Evolutionary conservation across 768 basidiomycete genomes (phyloP).

Genomic region (Suillus alpinus): DNA sequence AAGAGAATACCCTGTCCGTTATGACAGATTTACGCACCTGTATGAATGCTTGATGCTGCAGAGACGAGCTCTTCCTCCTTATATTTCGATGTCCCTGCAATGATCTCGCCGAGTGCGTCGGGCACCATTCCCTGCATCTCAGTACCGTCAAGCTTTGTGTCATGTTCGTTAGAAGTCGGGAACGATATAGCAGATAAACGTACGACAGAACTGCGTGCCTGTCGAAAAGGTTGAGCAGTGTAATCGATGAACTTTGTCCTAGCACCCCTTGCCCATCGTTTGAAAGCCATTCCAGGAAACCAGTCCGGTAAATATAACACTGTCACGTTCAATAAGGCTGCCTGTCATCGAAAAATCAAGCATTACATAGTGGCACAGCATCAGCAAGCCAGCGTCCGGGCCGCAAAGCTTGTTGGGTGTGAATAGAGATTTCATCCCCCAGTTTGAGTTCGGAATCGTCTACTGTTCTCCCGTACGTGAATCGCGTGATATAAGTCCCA

Average conservation of each 20-base stretch:
- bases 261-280: neutral
- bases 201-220: neutral
- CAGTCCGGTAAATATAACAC: neutral
- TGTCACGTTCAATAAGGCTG: neutral
- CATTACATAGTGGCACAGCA: neutral
- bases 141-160: neutral
- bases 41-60: neutral
- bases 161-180: neutral
- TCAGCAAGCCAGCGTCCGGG: neutral
- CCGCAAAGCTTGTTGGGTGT: neutral
- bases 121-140: neutral
- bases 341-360: neutral
- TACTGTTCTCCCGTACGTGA: neutral
- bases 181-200: neutral
- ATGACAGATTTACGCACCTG: neutral
- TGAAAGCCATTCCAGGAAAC: neutral
- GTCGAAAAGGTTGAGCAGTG: neutral
- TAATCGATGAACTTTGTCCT: neutral
- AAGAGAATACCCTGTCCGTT: neutral
- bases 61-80: neutral
- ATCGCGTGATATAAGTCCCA: neutral
- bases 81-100: neutral
- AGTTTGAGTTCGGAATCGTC: neutral
- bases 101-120: neutral
- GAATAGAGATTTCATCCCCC: neutral